Percentiles rank a stretch among this genome's conserved stretches.
Evolutionary conservation across 2,329 filamentous ascomycete species (phyloP).

Genomic region (Cordyceps farinosa): DNA sequence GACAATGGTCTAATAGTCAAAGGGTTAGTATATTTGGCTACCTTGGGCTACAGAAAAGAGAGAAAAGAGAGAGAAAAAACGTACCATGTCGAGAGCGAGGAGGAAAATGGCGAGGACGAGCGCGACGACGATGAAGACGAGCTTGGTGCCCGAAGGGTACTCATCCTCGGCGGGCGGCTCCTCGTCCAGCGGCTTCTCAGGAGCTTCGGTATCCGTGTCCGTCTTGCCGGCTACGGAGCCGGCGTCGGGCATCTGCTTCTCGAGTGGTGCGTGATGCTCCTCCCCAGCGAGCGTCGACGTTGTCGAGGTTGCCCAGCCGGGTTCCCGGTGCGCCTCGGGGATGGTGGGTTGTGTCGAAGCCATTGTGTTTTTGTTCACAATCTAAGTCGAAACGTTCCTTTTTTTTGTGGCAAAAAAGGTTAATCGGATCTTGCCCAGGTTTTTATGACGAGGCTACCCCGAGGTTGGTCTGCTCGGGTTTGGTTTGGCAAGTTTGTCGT

Average conservation of each 20-base stretch:
- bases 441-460: no score
- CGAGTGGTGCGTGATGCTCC: background rate
- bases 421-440: no score
- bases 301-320: slow-evolving; percentile 10
- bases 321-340: slow-evolving; percentile 12
- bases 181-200: background rate
- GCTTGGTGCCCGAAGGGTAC: slow-evolving; percentile 17
- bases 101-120: slow-evolving; percentile 21
- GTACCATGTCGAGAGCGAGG: slow-evolving; percentile 20
- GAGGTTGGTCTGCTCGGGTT: no score
- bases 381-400: no score
- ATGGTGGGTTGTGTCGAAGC: slow-evolving; percentile 5
- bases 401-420: no score
- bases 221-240: background rate
- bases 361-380: background rate
- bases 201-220: background rate
- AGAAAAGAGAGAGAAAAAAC: background rate
- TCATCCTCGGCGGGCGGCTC: background rate
- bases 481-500: no score
- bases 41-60: no score
- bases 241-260: slow-evolving; percentile 5
- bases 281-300: slow-evolving; percentile 13
- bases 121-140: slow-evolving; percentile 20
- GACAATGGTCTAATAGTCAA: slow-evolving; percentile 39
- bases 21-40: no score